A percentile compares a stretch with the other conserved stretches of the same genome.
Evolutionary conservation across 2,329 filamentous ascomycete species (phyloP).

Genomic region (Ascochyta fabae): DNA sequence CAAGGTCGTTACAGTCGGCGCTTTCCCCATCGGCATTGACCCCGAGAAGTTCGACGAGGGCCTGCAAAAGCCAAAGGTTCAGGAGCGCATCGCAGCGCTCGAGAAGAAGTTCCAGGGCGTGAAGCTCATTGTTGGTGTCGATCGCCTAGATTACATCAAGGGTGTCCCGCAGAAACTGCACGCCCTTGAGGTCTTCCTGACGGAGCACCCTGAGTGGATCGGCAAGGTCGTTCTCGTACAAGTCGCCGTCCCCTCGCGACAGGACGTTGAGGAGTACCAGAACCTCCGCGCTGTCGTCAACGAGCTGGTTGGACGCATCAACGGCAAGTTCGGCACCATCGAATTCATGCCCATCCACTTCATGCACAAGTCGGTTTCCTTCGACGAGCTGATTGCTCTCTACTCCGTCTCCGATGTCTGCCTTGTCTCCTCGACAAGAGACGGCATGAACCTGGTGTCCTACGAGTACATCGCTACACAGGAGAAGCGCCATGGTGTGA

Average conservation of each 20-base stretch:
- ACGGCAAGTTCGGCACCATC: conserved; percentile 94
- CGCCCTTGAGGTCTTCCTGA: conserved; percentile 93
- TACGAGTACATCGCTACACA: conserved; percentile 98
- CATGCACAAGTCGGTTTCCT: conserved; percentile 93
- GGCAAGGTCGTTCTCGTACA: conserved; percentile 96
- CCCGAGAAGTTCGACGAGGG: conserved; percentile 95
- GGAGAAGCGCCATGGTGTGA: conserved; percentile 84
- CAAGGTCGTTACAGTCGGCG: conserved; percentile 87
- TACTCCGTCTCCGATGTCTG: conserved; percentile 93
- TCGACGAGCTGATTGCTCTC: conserved; percentile 91
- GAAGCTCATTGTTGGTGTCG: conserved; percentile 95
- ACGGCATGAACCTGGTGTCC: conserved; percentile 98
- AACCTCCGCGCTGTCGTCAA: conserved; percentile 95
- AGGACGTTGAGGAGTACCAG: conserved; percentile 98
- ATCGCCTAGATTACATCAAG: conserved; percentile 98
- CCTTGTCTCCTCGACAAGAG: conserved; percentile 91
- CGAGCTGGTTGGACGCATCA: conserved; percentile 94
- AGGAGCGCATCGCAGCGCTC: conserved; percentile 83
- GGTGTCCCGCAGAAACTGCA: conserved; percentile 97
- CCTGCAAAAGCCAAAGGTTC: conserved; percentile 81
- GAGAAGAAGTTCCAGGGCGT: conserved; percentile 93
- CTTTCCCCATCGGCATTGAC: conserved; percentile 97
- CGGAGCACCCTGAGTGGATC: conserved; percentile 97
- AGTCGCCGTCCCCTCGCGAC: conserved; percentile 90
- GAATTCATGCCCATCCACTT: conserved; percentile 99